Base-by-base conservation (phyloP, 106 monocot species). In the Acanthochlamys bracteata region DNA sequence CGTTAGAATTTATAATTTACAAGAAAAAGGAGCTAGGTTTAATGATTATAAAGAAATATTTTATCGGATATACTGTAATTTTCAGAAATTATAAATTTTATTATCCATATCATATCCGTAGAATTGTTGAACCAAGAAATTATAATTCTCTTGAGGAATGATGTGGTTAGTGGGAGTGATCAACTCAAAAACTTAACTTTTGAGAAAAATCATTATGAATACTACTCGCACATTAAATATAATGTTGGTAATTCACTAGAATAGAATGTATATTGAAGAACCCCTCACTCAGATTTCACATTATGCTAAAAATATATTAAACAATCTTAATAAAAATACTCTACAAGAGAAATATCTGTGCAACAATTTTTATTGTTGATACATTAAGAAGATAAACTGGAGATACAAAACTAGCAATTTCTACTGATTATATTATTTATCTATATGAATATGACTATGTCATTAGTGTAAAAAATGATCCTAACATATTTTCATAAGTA, bases 381-480 rank as follows among this genome's bases (percentile, higher is more conserved):
- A 27, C 33, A 39, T 19, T 10, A 15, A 39, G 61, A 8, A 61
- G 61, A 40, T 41, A 1, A 4, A 15, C 1, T n/a, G 17, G 39
- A n/a, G 17, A 1, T 11, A 61, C 1, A 17, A 61, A 17, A 61
- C 17, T n/a, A n/a, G n/a, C 61, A n/a, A 61, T 61, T 40, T 61
- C 33, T 19, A 7, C 24, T 33, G 61, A 61, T 61, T 61, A 61
- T 61, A 7, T 61, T 33, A 39, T 61, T 0, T 61, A 61, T 61
- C 40, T 40, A n/a, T 15, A 40, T 10, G 61, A 61, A 39, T 4
- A 0, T 61, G 61, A 20, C 10, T 4, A 25, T 59, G 59, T 25
- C 22, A 25, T 59, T 4, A n/a, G 16, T 0, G 12, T 11, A 3
- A 33, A 7, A 17, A 20, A 61, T 40, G 61, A 41, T 41, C 61